Conservation (phyloP, 2,329 filamentous ascomycete genomes). For the Trichoderma arundinaceum region DNA sequence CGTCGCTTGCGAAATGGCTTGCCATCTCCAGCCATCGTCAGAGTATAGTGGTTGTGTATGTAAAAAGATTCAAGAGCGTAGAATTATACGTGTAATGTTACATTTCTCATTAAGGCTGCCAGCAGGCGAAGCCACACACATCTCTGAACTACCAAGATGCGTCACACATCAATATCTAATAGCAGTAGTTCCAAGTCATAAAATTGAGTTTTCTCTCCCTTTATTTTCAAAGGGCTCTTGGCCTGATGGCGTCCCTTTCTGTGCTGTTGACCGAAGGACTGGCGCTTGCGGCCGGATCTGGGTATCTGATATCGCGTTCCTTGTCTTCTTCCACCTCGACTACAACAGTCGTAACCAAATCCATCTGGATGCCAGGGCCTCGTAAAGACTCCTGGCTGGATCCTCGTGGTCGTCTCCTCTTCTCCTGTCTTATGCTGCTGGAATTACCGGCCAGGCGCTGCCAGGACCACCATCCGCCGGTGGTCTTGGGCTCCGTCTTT, state of each 20-base stretch:
- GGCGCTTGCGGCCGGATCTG: conserved; percentile 36
- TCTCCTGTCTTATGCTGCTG: conserved; percentile 28
- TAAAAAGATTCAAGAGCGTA: neutral
- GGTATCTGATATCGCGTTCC: conserved; percentile 39
- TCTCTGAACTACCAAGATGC: conserved; percentile 13
- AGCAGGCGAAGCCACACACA: neutral
- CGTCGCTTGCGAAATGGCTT: neutral
- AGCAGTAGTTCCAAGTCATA: neutral
- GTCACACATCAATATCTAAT: conserved; percentile 12
- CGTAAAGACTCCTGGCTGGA: conserved; percentile 45
- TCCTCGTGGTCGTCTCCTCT: conserved; percentile 34
- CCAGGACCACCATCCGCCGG: conserved; percentile 42
- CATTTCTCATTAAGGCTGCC: conserved; percentile 24
- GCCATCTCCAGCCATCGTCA: neutral
- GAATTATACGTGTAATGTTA: neutral
- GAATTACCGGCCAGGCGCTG: conserved; percentile 29
- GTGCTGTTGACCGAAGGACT: conserved; percentile 40
- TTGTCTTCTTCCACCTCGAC: conserved; percentile 46
- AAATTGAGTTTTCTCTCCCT: neutral
- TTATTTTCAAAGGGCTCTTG: conserved; percentile 8
- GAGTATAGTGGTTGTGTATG: no score
- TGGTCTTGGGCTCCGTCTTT: conserved; percentile 20
- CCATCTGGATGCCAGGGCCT: conserved; percentile 51
- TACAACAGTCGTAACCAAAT: conserved; percentile 51
- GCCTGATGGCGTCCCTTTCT: conserved; percentile 36